Percentiles rank a stretch among this genome's conserved stretches.
Conservation (phyloP, 2,329 filamentous ascomycete species). For the Cryphonectria naterciae region DNA sequence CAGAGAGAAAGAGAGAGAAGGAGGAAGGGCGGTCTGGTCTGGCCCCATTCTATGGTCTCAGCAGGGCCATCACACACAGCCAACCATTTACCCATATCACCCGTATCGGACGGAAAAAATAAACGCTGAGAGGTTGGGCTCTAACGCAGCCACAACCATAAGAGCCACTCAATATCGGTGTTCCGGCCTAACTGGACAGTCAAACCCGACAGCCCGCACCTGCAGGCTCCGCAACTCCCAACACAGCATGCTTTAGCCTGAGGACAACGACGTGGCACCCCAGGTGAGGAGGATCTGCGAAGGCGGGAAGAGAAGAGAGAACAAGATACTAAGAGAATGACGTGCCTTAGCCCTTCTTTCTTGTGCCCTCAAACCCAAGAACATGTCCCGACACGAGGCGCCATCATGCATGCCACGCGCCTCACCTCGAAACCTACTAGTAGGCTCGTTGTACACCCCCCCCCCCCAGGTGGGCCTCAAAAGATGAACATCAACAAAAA, state of each 20-base stretch:
- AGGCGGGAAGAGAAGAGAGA: neutral
- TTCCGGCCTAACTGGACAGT: too few relatives aligned
- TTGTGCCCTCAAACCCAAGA: neutral
- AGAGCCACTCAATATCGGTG: neutral
- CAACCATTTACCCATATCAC: neutral
- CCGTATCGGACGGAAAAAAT: neutral
- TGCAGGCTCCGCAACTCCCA: conserved; percentile 4
- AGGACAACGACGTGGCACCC: neutral
- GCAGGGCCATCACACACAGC: too few relatives aligned
- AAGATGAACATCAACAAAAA: neutral
- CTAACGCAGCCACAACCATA: neutral
- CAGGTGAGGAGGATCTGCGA: neutral
- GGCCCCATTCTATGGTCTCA: too few relatives aligned
- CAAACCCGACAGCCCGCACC: conserved; percentile 7
- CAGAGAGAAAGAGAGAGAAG: neutral
- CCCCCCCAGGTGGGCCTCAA: neutral
- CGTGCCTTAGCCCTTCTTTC: conserved; percentile 25
- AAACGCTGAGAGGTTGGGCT: neutral
- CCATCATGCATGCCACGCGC: neutral
- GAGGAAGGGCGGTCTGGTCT: neutral
- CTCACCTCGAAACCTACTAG: neutral
- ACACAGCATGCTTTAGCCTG: neutral
- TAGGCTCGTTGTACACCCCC: neutral
- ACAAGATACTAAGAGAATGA: conserved; percentile 17
- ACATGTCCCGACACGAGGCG: neutral